Percentiles rank a stretch among this genome's conserved stretches.
Evolutionary conservation across 2,329 filamentous ascomycete genomes (phyloP).

Genomic region (Thielaviopsis punctulata): DNA sequence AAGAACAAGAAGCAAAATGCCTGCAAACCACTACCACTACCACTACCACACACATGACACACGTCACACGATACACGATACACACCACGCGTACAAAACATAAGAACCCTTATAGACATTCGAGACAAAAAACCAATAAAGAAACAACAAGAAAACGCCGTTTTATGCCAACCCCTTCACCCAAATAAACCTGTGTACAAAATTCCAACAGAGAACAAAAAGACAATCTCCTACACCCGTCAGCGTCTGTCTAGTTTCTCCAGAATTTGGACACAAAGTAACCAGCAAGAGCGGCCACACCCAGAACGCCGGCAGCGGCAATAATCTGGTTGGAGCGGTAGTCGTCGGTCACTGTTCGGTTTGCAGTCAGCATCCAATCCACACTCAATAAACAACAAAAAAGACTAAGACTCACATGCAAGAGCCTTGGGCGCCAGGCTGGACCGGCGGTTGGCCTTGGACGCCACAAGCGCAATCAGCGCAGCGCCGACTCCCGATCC

Average conservation of each 20-base stretch:
- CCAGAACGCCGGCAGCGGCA: conserved; percentile 21
- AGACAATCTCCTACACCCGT: neutral
- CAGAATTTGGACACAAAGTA: conserved; percentile 15
- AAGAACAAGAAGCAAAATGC: conserved; percentile 3
- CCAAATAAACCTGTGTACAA: conserved; percentile 6
- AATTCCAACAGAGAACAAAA: neutral
- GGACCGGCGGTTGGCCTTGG: conserved; percentile 18
- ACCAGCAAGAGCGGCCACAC: conserved; percentile 22
- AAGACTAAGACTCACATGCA: conserved; percentile 4
- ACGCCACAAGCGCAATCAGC: conserved; percentile 81
- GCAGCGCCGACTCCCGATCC: conserved; percentile 73
- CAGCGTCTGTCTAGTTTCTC: conserved; percentile 2
- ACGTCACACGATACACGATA: no score
- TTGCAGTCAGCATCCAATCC: neutral
- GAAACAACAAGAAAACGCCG: conserved; percentile 7
- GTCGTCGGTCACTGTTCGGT: conserved; percentile 19
- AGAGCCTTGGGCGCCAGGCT: conserved; percentile 8
- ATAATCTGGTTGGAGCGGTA: conserved; percentile 18
- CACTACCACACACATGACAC: no score
- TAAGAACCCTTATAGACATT: conserved; percentile 3
- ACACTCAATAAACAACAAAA: neutral
- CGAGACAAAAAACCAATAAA: conserved; percentile 2
- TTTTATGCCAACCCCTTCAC: neutral
- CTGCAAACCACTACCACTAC: conserved; percentile 1
- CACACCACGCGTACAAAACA: neutral